Conservation (phyloP, 345 rosid species). For the Fremontodendron californicum region DNA sequence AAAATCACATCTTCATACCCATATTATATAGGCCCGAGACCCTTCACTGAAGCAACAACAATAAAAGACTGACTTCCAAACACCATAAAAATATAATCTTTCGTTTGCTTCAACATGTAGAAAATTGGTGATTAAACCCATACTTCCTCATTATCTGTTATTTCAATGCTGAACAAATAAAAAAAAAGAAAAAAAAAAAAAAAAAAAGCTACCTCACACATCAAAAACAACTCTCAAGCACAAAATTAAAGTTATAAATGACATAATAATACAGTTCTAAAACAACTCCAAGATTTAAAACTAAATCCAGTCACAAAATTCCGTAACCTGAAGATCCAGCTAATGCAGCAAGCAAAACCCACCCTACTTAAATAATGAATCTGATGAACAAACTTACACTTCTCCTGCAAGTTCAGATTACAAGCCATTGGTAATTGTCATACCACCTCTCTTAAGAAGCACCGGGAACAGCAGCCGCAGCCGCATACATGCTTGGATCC, state of each 20-base stretch:
- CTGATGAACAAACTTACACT: constrained; percentile 7
- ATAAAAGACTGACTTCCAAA: too few relatives aligned
- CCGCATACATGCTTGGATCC: constrained; percentile 48
- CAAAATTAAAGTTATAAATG: constrained; percentile 15
- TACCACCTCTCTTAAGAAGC: constrained; percentile 40
- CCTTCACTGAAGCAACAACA: too few relatives aligned
- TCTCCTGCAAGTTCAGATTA: constrained; percentile 16
- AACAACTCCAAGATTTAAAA: constrained; percentile 22
- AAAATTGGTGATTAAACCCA: not conserved
- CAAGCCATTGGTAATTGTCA: constrained; percentile 10
- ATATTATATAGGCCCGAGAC: too few relatives aligned
- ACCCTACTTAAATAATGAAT: constrained; percentile 20
- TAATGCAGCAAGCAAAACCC: constrained; percentile 23
- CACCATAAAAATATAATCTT: not conserved
- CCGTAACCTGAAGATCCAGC: too few relatives aligned
- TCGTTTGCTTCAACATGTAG: not conserved
- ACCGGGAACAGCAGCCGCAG: constrained; percentile 67
- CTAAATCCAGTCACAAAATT: constrained; percentile 44
- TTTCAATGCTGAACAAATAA: not conserved
- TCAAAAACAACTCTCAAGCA: constrained; percentile 18
- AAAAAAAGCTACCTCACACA: constrained; percentile 7
- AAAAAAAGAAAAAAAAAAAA: not conserved
- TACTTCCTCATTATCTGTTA: not conserved
- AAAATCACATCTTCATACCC: too few relatives aligned
- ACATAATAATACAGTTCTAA: constrained; percentile 27